A percentile compares a stretch with the other conserved stretches of the same genome.
These are phyloP conservation scores for Platismatia glauca DNA, from an alignment of 495 filamentous ascomycete species.

Conservation along the genomic window DNA sequence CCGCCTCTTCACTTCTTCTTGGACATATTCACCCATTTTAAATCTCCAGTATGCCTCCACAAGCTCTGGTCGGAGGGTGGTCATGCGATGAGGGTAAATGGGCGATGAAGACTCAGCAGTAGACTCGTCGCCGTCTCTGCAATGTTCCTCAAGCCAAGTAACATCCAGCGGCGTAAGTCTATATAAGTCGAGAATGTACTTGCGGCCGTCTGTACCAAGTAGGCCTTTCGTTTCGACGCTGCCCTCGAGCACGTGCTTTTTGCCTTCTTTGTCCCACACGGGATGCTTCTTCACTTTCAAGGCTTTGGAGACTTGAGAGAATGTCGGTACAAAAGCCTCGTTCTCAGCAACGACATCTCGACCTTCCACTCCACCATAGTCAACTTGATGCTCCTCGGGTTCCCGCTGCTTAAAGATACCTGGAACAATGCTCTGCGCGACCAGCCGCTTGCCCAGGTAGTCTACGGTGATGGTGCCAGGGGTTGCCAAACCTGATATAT, in stretches of 20 bases:
- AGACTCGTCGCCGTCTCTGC: conserved; percentile 30
- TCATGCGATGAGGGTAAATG: conserved; percentile 90
- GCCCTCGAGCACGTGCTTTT: conserved; percentile 83
- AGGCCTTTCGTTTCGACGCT: conserved; percentile 98
- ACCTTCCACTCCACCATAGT: conserved; percentile 96
- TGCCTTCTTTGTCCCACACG: conserved; percentile 95
- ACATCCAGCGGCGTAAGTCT: conserved; percentile 89
- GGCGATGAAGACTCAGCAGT: conserved; percentile 34
- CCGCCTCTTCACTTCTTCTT: conserved; percentile 58
- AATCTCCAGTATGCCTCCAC: conserved; percentile 72
- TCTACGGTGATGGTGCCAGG: conserved; percentile 95
- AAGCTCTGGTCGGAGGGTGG: conserved; percentile 79
- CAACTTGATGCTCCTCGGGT: conserved; percentile 94
- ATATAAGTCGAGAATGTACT: conserved; percentile 96
- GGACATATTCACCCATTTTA: conserved; percentile 82
- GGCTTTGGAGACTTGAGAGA: conserved; percentile 81
- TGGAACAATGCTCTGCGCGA: conserved; percentile 96
- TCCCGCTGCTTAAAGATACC: conserved; percentile 99
- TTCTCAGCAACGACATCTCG: conserved; percentile 90
- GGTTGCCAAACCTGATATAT: conserved; percentile 87
- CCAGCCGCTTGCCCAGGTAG: conserved; percentile 93
- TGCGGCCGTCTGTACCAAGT: conserved; percentile 90
- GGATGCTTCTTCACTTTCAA: conserved; percentile 87
- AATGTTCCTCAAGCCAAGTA: conserved; percentile 73
- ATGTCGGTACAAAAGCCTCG: conserved; percentile 71